Percentiles rank a stretch among this genome's conserved stretches.
These are phyloP conservation scores for Leccinum pachyderme DNA, from an alignment of 1,284 basidiomycete genomes.

Conservation along the genomic window DNA sequence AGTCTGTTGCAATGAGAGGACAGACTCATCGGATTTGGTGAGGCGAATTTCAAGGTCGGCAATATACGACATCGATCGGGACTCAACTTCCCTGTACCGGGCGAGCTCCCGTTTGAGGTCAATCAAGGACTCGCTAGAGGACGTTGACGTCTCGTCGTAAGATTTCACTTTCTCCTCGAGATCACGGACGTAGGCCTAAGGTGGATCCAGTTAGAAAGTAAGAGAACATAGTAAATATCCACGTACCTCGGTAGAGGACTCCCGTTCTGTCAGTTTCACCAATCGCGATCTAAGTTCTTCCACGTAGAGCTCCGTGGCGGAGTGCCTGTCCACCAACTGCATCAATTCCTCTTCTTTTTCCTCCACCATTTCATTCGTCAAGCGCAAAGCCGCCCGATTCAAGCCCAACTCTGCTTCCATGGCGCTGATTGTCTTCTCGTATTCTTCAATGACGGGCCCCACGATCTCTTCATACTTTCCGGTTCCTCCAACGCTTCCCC, in stretches of 20 bases:
- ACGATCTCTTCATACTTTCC: slow-evolving; percentile 94
- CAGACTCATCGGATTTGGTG: slow-evolving; percentile 74
- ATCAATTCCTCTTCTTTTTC: slow-evolving; percentile 83
- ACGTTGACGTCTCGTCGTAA: slow-evolving; percentile 75
- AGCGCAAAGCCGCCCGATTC: slow-evolving; percentile 83
- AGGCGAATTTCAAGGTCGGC: slow-evolving; percentile 86
- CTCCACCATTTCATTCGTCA: slow-evolving; percentile 88
- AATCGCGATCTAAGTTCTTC: slow-evolving; percentile 82
- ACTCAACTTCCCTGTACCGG: slow-evolving; percentile 75
- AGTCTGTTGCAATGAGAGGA: slow-evolving; percentile 63
- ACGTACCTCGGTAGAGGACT: slow-evolving; percentile 38
- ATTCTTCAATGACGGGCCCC: slow-evolving; percentile 97
- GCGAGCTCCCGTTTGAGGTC: slow-evolving; percentile 84
- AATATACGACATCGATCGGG: slow-evolving; percentile 77
- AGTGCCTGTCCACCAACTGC: slow-evolving; percentile 62
- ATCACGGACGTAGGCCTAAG: slow-evolving; percentile 85
- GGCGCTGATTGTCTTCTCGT: slow-evolving; percentile 94
- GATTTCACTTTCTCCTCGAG: slow-evolving; percentile 87
- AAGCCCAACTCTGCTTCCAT: slow-evolving; percentile 94
- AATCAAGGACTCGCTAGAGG: slow-evolving; percentile 72
- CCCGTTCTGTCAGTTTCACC: slow-evolving; percentile 10
- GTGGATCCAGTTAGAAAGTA: slow-evolving; percentile 11
- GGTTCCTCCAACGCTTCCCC: slow-evolving; percentile 67
- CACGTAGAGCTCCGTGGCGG: slow-evolving; percentile 83
- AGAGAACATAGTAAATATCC: slow-evolving; percentile 3